Evolutionary conservation across 2,329 filamentous ascomycete genomes (phyloP).

Genomic region (Myriangium duriaei): DNA sequence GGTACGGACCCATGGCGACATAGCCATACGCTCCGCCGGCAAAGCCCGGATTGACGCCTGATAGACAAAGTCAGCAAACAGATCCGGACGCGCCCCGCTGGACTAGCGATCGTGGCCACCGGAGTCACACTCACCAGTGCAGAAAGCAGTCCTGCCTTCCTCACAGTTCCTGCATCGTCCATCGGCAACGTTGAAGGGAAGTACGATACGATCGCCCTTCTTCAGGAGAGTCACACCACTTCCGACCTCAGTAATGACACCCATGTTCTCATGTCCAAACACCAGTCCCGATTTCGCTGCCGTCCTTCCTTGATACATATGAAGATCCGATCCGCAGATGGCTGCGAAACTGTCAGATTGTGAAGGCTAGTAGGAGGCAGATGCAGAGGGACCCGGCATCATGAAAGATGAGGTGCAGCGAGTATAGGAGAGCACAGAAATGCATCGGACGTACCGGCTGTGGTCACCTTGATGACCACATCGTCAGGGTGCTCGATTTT

Average conservation of each 20-base stretch:
- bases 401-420: too few relatives aligned
- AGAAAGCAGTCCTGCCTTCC: slow-evolving; percentile 52
- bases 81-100: too few relatives aligned
- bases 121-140: slow-evolving; percentile 36
- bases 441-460: slow-evolving; percentile 31
- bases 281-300: slow-evolving; percentile 50
- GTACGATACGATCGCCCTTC: slow-evolving; percentile 50
- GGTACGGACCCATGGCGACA: slow-evolving; percentile 37
- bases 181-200: slow-evolving; percentile 54
- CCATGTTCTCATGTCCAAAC: slow-evolving; percentile 53
- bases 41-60: slow-evolving; percentile 43
- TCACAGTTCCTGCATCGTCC: slow-evolving; percentile 53
- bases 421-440: background rate
- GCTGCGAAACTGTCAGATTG: slow-evolving; percentile 5
- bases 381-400: too few relatives aligned
- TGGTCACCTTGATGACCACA: slow-evolving; percentile 53
- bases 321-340: slow-evolving; percentile 20
- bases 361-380: too few relatives aligned
- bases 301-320: slow-evolving; percentile 55
- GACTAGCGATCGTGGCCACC: background rate
- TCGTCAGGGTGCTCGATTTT: slow-evolving; percentile 52
- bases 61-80: background rate
- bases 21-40: slow-evolving; percentile 50
- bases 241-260: slow-evolving; percentile 43
- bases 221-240: slow-evolving; percentile 48